Conservation (phyloP, 1,139 yeast genomes). For the Scheffersomyces stambukii region DNA sequence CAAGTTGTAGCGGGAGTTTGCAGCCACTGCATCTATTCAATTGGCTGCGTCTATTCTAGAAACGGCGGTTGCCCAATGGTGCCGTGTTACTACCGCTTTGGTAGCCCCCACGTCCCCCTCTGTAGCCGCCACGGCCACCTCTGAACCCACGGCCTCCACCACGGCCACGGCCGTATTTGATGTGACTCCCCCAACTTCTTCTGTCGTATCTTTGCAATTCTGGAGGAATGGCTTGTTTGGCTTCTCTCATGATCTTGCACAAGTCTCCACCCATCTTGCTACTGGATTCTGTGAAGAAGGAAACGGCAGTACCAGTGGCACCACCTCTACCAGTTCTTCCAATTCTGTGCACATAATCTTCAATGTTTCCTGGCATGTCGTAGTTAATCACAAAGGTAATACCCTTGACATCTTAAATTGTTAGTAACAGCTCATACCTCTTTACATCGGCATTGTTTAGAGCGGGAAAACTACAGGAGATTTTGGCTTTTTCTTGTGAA, state of each 20-base stretch:
- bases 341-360: constrained; percentile 92
- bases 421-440: constrained; percentile 29
- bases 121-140: constrained; percentile 31
- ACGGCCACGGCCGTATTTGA: constrained; percentile 50
- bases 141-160: constrained; percentile 57
- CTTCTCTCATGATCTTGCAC: constrained; percentile 89
- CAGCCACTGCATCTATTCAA: too few species aligned
- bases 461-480: constrained; percentile 8
- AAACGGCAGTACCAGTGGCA: constrained; percentile 89
- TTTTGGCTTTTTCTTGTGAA: too few species aligned
- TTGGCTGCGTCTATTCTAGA: too few species aligned
- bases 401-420: constrained; percentile 85
- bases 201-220: constrained; percentile 56
- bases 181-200: constrained; percentile 51
- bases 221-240: constrained; percentile 81
- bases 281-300: constrained; percentile 88
- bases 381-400: constrained; percentile 88
- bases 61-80: constrained; percentile 30
- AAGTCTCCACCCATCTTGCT: constrained; percentile 87
- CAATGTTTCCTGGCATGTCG: constrained; percentile 97
- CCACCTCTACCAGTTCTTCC: constrained; percentile 99
- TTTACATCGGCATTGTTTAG: background rate
- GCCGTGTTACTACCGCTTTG: constrained; percentile 29
- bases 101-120: constrained; percentile 21
- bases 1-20: too few species aligned